Conservation (phyloP, 805 yeast species). For the Pichia occidentalis region DNA sequence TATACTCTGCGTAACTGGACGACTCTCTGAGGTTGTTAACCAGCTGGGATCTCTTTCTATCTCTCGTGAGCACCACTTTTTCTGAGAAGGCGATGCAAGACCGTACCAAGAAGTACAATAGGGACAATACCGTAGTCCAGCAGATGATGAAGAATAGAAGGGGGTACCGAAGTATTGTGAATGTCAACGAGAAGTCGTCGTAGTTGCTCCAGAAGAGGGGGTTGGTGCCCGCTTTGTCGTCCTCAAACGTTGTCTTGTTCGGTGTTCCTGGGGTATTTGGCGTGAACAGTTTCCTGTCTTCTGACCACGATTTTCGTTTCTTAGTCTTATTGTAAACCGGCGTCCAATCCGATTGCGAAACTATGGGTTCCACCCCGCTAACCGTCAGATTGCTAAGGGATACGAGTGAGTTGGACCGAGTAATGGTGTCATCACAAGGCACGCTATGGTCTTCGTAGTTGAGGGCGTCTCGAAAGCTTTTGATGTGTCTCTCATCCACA, state of each 20-base stretch:
- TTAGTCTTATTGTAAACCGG: conserved; percentile 32
- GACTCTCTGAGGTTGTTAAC: conserved; percentile 46
- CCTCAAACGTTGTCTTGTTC: conserved; percentile 11
- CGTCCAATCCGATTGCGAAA: conserved; percentile 42
- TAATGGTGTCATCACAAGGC: neutral
- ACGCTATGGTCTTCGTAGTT: conserved; percentile 25
- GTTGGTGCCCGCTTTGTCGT: neutral
- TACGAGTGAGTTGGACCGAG: conserved; percentile 1
- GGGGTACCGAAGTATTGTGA: conserved; percentile 59
- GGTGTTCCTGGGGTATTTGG: too few relatives aligned
- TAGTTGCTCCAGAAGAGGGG: neutral
- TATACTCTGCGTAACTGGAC: conserved; percentile 54
- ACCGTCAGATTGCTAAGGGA: neutral
- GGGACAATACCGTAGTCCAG: conserved; percentile 49
- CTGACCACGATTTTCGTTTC: conserved; percentile 14
- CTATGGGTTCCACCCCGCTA: conserved; percentile 20
- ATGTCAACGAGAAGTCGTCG: conserved; percentile 29
- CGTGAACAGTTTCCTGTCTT: too few relatives aligned
- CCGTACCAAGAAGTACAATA: conserved; percentile 47
- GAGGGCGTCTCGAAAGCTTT: conserved; percentile 34
- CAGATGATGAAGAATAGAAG: conserved; percentile 41
- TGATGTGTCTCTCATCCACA: conserved; percentile 26
- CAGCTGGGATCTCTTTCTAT: conserved; percentile 47
- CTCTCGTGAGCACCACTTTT: conserved; percentile 46
- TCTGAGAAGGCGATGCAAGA: conserved; percentile 60